phyloP scores from a whole-genome alignment of 2,329 filamentous ascomycete species.

The Pseudocercospora macadamiae region DNA sequence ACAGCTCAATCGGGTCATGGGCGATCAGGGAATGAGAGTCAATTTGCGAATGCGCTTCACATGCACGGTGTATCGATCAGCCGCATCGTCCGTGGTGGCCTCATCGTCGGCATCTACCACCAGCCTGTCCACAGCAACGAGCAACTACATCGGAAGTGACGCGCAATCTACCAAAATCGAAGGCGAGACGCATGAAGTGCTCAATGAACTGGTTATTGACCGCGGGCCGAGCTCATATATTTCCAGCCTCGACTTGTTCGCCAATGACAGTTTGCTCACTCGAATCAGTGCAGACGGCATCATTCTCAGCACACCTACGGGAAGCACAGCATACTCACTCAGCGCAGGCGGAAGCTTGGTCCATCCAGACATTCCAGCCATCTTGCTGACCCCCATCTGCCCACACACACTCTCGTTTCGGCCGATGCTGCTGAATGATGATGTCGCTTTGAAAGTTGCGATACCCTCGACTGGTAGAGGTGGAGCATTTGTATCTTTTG shows the following conservation, averaged over 20 bases:
- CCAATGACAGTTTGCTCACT: slow-evolving; percentile 91
- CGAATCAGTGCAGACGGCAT: slow-evolving; percentile 96
- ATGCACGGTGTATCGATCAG: slow-evolving; percentile 86
- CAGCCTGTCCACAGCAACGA: slow-evolving; percentile 36
- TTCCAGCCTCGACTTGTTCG: slow-evolving; percentile 93
- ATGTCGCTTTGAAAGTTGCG: slow-evolving; percentile 85
- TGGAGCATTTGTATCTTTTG: slow-evolving; percentile 95
- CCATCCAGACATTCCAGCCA: slow-evolving; percentile 94
- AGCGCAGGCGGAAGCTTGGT: slow-evolving; percentile 94
- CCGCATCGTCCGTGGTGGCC: slow-evolving; percentile 37
- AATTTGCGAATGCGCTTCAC: slow-evolving; percentile 99
- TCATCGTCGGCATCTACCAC: slow-evolving; percentile 33
- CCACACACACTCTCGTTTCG: slow-evolving; percentile 96
- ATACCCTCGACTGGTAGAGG: slow-evolving; percentile 84
- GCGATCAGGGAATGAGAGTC: slow-evolving; percentile 91
- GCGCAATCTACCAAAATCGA: slow-evolving; percentile 68
- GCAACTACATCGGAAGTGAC: slow-evolving; percentile 15
- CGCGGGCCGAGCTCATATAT: slow-evolving; percentile 95
- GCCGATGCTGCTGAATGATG: slow-evolving; percentile 96
- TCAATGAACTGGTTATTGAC: slow-evolving; percentile 98
- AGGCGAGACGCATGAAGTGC: slow-evolving; percentile 93
- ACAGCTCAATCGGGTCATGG: slow-evolving; percentile 87
- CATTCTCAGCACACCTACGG: slow-evolving; percentile 96
- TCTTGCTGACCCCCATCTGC: slow-evolving; percentile 95
- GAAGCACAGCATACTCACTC: slow-evolving; percentile 86